These are phyloP conservation scores for Tetrapisispora fleetii DNA, from an alignment of 805 yeast genomes.

Conservation along the genomic window DNA sequence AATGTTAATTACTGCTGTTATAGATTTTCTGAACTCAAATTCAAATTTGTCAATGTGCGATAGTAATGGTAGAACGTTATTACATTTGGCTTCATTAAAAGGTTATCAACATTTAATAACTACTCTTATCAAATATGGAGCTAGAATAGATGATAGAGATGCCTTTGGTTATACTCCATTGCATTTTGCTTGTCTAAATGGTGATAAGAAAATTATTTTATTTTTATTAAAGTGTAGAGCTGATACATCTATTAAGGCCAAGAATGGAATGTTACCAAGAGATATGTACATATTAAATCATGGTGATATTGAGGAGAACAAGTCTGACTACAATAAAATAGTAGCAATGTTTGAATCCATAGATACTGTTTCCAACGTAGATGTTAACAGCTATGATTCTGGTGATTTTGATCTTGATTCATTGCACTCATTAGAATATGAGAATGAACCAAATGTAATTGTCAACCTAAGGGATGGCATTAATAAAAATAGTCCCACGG, in stretches of 20 bases:
- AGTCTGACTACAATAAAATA: background rate
- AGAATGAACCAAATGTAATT: background rate
- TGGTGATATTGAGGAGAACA: slow-evolving; percentile 20
- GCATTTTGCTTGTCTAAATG: slow-evolving; percentile 74
- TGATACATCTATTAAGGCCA: slow-evolving; percentile 40
- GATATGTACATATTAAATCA: slow-evolving; percentile 27
- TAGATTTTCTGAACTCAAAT: slow-evolving; percentile 58
- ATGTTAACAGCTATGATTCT: background rate
- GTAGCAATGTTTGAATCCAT: slow-evolving; percentile 1
- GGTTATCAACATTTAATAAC: slow-evolving; percentile 56
- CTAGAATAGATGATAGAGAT: slow-evolving; percentile 65
- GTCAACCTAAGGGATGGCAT: background rate
- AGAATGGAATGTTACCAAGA: slow-evolving; percentile 38
- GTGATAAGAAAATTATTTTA: slow-evolving; percentile 57
- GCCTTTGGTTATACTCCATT: slow-evolving; percentile 77
- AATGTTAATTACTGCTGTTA: slow-evolving; percentile 36
- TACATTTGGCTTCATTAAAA: slow-evolving; percentile 75
- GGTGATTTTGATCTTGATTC: slow-evolving; percentile 4
- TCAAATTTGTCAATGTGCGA: slow-evolving; percentile 81
- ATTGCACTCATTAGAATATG: slow-evolving; percentile 1
- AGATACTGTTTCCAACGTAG: background rate
- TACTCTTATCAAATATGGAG: slow-evolving; percentile 54
- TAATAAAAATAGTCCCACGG: background rate
- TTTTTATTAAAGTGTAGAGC: slow-evolving; percentile 57
- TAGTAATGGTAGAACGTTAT: slow-evolving; percentile 72